Percentiles rank a stretch among this genome's conserved stretches.
phyloP scores from a whole-genome alignment of 257 asterid genomes.

The Leonotis leonurus region DNA sequence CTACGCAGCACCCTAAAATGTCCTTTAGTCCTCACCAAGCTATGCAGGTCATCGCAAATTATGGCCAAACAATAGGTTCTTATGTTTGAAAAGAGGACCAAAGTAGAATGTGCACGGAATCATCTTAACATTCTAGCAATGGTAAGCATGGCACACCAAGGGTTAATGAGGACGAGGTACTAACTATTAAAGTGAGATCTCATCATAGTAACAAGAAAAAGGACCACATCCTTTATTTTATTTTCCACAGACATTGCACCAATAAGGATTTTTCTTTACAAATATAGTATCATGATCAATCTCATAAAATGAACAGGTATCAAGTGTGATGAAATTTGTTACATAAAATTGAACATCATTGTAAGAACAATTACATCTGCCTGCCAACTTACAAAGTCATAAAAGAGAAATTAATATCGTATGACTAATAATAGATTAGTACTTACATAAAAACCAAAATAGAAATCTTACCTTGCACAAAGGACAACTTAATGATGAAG shows the following conservation, averaged over 20 bases:
- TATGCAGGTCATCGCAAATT: no score
- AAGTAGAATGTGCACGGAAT: no score
- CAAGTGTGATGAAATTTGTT: background rate
- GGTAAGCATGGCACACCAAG: background rate
- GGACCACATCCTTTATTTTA: background rate
- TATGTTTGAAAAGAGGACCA: no score
- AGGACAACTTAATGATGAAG: constrained; percentile 59
- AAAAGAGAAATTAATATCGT: background rate
- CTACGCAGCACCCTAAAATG: no score
- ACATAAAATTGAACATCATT: background rate
- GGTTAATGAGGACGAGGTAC: background rate
- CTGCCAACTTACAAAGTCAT: background rate
- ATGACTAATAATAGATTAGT: background rate
- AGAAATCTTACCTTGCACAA: constrained; percentile 60
- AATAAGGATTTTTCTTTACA: background rate
- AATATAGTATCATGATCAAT: background rate
- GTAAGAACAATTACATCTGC: background rate
- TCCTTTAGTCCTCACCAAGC: no score
- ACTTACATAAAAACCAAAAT: background rate
- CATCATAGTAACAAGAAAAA: background rate
- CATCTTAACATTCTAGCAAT: background rate
- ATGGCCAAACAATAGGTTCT: no score
- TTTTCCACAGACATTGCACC: background rate
- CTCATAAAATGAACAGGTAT: background rate
- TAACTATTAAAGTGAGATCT: background rate